phyloP scores from a whole-genome alignment of 2,329 filamentous ascomycete species.

The Colletotrichum trifolii region DNA sequence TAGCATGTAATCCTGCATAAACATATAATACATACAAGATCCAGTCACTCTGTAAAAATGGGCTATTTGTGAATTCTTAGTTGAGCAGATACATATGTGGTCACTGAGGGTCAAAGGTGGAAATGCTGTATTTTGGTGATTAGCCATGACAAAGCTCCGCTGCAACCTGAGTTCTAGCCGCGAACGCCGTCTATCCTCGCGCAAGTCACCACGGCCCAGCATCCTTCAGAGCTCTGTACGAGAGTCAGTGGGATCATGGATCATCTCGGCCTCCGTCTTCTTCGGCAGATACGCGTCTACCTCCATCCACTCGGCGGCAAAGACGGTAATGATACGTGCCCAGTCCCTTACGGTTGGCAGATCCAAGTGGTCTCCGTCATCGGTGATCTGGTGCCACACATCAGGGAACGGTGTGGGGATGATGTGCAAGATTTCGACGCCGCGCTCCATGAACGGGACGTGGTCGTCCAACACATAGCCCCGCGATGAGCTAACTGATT shows the following conservation, averaged over 20 bases:
- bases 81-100: not conserved
- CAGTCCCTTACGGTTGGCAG: slow-evolving; percentile 85
- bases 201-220: not conserved
- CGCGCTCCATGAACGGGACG: slow-evolving; percentile 86
- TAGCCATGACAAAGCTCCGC: not conserved
- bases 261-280: slow-evolving; percentile 39
- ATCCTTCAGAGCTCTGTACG: slow-evolving; percentile 26
- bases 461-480: slow-evolving; percentile 85
- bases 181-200: not conserved
- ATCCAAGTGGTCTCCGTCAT: slow-evolving; percentile 88
- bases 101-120: not conserved
- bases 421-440: slow-evolving; percentile 89
- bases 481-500: slow-evolving; percentile 53
- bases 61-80: too few relatives aligned
- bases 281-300: slow-evolving; percentile 59
- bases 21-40: too few relatives aligned
- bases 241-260: slow-evolving; percentile 34
- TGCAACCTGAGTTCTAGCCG: too few relatives aligned
- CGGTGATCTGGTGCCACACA: slow-evolving; percentile 88
- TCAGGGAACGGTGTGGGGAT: slow-evolving; percentile 85
- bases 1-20: not conserved
- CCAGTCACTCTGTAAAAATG: too few relatives aligned
- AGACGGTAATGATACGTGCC: slow-evolving; percentile 84
- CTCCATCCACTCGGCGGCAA: slow-evolving; percentile 93
- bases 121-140: not conserved